Percentiles rank a stretch among this genome's conserved stretches.
Evolutionary conservation across 2,329 filamentous ascomycete species (phyloP).

Genomic region (Phyllosticta citribraziliensis): DNA sequence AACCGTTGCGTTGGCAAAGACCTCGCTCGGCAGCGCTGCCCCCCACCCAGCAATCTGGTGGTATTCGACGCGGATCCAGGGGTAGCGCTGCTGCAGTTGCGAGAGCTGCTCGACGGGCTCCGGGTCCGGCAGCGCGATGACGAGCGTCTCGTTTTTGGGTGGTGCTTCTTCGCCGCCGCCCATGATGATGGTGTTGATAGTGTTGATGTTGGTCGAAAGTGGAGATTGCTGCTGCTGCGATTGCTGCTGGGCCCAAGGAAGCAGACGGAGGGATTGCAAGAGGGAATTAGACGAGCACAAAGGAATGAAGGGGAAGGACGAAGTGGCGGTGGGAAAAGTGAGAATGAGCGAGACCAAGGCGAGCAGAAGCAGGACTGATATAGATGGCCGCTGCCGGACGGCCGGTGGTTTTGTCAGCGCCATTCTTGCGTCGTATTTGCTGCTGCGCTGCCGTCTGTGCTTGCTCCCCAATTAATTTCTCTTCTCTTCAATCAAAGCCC

Average conservation of each 20-base stretch:
- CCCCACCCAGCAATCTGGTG: neutral
- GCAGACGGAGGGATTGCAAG: neutral
- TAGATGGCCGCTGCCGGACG: neutral
- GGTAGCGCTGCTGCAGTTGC: conserved; percentile 21
- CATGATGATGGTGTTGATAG: conserved; percentile 19
- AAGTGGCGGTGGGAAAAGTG: neutral
- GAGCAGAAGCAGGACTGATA: neutral
- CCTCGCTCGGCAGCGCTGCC: conserved; percentile 17
- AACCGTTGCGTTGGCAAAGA: conserved; percentile 35
- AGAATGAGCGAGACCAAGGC: neutral
- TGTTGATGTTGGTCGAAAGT: neutral
- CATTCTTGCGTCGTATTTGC: neutral
- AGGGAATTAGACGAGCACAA: neutral
- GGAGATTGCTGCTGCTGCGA: neutral
- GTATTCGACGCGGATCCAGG: conserved; percentile 23
- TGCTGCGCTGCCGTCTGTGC: neutral
- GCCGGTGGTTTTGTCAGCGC: neutral
- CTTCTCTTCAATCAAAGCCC: neutral
- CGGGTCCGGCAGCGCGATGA: conserved; percentile 34
- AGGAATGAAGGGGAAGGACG: neutral
- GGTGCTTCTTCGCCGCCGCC: conserved; percentile 32
- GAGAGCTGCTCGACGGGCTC: conserved; percentile 18
- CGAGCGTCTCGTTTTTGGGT: conserved; percentile 22
- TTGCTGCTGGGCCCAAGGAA: neutral
- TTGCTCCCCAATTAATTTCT: too few species aligned